Evolutionary conservation across 78 protist species (phyloP).

Genomic region (Isochrysis galbana): DNA sequence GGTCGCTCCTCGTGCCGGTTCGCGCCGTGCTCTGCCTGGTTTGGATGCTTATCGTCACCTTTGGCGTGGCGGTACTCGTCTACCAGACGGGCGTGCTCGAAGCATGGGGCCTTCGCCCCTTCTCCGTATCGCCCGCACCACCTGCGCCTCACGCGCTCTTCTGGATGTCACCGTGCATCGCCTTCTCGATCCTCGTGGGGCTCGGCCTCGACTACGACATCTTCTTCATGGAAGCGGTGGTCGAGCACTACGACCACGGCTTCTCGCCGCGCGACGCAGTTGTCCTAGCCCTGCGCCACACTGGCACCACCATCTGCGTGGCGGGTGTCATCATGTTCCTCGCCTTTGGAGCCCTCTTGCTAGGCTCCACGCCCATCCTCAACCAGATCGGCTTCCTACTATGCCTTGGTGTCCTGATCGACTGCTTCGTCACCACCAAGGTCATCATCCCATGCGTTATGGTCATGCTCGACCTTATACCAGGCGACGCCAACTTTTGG

Average conservation of each 20-base stretch:
- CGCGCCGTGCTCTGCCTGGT: constrained; percentile 50
- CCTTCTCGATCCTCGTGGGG: constrained; percentile 62
- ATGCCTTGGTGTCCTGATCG: constrained; percentile 60
- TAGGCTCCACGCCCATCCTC: constrained; percentile 25
- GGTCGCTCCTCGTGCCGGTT: constrained; percentile 59
- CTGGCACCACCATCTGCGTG: constrained; percentile 69
- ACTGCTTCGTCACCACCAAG: constrained; percentile 60
- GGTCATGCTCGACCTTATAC: background rate
- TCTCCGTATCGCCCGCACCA: background rate
- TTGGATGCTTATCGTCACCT: constrained; percentile 15
- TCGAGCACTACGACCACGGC: constrained; percentile 29
- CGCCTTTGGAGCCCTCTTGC: constrained; percentile 67
- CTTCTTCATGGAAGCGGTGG: constrained; percentile 46
- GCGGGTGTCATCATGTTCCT: constrained; percentile 77
- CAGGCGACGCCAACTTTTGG: background rate
- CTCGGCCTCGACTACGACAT: constrained; percentile 74
- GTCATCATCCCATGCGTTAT: constrained; percentile 60
- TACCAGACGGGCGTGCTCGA: constrained; percentile 38
- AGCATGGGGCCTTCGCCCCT: background rate
- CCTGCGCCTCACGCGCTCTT: background rate
- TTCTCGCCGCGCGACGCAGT: constrained; percentile 21
- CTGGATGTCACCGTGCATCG: constrained; percentile 63
- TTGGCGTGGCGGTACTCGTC: constrained; percentile 32
- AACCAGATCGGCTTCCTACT: constrained; percentile 58
- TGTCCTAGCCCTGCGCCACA: constrained; percentile 19